These are phyloP conservation scores for Metschnikowia drakensbergensis DNA, from an alignment of 805 yeast genomes.

Conservation along the genomic window DNA sequence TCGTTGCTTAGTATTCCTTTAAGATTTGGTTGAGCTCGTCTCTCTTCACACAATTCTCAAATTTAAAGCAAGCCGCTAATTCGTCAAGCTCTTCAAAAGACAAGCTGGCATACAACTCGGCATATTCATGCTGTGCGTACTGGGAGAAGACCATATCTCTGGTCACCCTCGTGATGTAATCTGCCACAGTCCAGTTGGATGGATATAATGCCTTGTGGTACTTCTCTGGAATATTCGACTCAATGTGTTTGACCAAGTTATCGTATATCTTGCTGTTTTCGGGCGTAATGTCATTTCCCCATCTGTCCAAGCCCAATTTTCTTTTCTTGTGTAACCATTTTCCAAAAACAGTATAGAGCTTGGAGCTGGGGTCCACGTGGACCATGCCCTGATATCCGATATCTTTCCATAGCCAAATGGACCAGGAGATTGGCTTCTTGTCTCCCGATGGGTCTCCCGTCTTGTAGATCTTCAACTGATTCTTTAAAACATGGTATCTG, in stretches of 20 bases:
- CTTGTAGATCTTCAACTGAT: conserved; percentile 43
- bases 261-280: conserved; percentile 35
- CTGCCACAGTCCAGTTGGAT: conserved; percentile 33
- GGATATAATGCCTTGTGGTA: conserved; percentile 42
- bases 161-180: conserved; percentile 36
- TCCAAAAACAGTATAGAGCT: conserved; percentile 41
- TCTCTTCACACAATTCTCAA: conserved; percentile 43
- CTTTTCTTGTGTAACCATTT: conserved; percentile 42
- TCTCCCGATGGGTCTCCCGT: conserved; percentile 49
- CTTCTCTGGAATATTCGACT: conserved; percentile 39
- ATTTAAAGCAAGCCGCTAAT: conserved; percentile 48
- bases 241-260: conserved; percentile 34
- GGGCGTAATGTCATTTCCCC: conserved; percentile 48
- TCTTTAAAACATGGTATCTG: conserved; percentile 42
- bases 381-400: conserved; percentile 51
- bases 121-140: conserved; percentile 43
- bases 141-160: conserved; percentile 44
- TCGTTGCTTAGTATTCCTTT: conserved; percentile 19
- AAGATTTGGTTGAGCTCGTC: conserved; percentile 38
- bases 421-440: conserved; percentile 44
- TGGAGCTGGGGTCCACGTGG: conserved; percentile 42
- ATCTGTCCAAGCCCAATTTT: conserved; percentile 43
- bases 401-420: conserved; percentile 53
- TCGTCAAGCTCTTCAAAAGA: conserved; percentile 46
- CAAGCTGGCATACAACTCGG: conserved; percentile 41